Conservation (phyloP, 345 rosid species). For the Populus simonii region DNA sequence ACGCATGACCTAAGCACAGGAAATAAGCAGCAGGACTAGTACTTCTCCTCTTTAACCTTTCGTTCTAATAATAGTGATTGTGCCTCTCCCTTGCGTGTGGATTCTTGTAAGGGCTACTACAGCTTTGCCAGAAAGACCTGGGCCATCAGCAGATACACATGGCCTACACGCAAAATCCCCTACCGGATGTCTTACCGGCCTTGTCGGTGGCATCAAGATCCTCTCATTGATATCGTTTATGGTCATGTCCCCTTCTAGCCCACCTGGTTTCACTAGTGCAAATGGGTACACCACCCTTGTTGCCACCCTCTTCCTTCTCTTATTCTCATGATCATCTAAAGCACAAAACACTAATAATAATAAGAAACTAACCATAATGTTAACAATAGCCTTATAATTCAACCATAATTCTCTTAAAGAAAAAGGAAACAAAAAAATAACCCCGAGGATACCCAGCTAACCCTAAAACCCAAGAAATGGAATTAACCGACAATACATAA, state of each 20-base stretch:
- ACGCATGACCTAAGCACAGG: slow-evolving; percentile 7
- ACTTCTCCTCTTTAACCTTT: slow-evolving; percentile 43
- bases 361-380: not conserved
- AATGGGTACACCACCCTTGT: slow-evolving; percentile 80
- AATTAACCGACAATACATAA: not conserved
- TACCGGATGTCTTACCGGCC: slow-evolving; percentile 91
- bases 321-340: slow-evolving; percentile 12
- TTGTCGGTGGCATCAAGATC: slow-evolving; percentile 72
- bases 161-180: slow-evolving; percentile 90
- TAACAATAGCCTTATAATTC: not conserved
- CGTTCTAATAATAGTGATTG: slow-evolving; percentile 95
- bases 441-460: not conserved
- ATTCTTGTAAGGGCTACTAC: slow-evolving; percentile 91
- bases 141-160: slow-evolving; percentile 54
- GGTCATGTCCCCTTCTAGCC: slow-evolving; percentile 71
- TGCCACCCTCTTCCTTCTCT: slow-evolving; percentile 40
- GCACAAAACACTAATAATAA: not conserved
- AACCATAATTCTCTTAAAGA: not conserved
- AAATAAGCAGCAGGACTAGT: not conserved
- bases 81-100: slow-evolving; percentile 92
- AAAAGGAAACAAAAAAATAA: not conserved
- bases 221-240: slow-evolving; percentile 79
- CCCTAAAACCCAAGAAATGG: not conserved
- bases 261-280: slow-evolving; percentile 95
- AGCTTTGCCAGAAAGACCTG: slow-evolving; percentile 89